phyloP scores from a whole-genome alignment of 805 yeast species.

The Saturnispora bothae region DNA sequence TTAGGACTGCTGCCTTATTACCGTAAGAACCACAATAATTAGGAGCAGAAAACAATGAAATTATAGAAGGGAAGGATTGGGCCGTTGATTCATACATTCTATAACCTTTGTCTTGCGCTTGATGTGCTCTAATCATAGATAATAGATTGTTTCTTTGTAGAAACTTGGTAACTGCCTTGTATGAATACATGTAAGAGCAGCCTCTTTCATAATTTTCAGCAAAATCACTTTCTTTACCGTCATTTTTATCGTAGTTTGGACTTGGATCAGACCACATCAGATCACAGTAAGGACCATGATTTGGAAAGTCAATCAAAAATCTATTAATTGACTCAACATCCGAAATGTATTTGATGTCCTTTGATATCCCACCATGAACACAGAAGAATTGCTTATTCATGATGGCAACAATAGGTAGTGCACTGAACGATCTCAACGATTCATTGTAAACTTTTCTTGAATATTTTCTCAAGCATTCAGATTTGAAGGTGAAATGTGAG shows the following conservation, averaged over 20 bases:
- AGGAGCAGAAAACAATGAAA: constrained; percentile 92
- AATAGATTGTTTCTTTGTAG: constrained; percentile 67
- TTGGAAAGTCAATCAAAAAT: constrained; percentile 79
- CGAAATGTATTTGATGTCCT: constrained; percentile 59
- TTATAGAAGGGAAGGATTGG: constrained; percentile 80
- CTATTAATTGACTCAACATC: constrained; percentile 66
- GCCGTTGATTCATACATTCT: constrained; percentile 84
- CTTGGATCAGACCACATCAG: constrained; percentile 93
- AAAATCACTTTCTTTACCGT: constrained; percentile 29
- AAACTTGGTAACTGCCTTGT: constrained; percentile 70
- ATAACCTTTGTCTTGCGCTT: constrained; percentile 96
- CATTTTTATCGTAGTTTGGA: constrained; percentile 65
- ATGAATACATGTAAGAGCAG: constrained; percentile 85
- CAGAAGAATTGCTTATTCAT: constrained; percentile 93
- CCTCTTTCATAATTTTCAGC: constrained; percentile 69
- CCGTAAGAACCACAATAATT: constrained; percentile 87
- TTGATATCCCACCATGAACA: constrained; percentile 93
- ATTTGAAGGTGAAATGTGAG: constrained; percentile 84
- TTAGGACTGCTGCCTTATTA: constrained; percentile 90
- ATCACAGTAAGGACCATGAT: constrained; percentile 90
- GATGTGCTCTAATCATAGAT: constrained; percentile 90
- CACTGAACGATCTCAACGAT: constrained; percentile 68
- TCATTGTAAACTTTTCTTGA: constrained; percentile 54
- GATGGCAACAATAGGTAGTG: constrained; percentile 83
- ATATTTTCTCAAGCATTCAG: constrained; percentile 84